Evolutionary conservation across 129 eudicot genomes (phyloP).

Genomic region (Helianthus tuberosus): DNA sequence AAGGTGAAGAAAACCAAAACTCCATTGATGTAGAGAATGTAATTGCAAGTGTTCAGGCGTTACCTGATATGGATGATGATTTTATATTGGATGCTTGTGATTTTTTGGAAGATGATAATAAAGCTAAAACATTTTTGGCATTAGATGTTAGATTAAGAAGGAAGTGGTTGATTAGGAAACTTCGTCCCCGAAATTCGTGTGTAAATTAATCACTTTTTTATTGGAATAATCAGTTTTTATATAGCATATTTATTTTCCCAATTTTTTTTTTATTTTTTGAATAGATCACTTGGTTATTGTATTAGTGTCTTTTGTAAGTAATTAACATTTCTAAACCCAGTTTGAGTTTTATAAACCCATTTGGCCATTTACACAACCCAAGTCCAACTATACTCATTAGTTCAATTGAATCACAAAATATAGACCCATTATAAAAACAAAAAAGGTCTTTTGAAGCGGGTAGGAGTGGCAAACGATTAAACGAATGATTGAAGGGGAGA

Average conservation of each 20-base stretch:
- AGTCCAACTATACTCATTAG: not conserved
- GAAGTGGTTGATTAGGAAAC: slow-evolving; percentile 67
- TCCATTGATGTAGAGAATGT: slow-evolving; percentile 38
- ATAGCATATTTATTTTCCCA: not conserved
- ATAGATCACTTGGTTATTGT: too few species aligned
- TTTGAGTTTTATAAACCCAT: too few species aligned
- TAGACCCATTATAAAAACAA: too few species aligned
- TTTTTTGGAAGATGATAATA: slow-evolving; percentile 58
- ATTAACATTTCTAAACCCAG: too few species aligned
- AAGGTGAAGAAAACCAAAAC: slow-evolving; percentile 24
- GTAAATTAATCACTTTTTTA: not conserved
- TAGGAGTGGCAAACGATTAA: too few species aligned
- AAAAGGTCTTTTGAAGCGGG: too few species aligned
- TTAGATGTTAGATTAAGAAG: slow-evolving; percentile 48
- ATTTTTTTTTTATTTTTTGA: not conserved
- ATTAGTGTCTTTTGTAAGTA: too few species aligned
- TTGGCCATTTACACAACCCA: too few species aligned
- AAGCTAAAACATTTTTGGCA: slow-evolving; percentile 58
- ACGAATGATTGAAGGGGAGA: too few species aligned
- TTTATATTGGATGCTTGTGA: slow-evolving; percentile 62
- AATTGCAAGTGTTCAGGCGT: slow-evolving; percentile 47
- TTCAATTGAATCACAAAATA: too few species aligned
- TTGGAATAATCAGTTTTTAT: not conserved
- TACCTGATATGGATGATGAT: slow-evolving; percentile 61
- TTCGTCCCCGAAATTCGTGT: slow-evolving; percentile 28